These are phyloP conservation scores for Aphanomyces astaci DNA, from an alignment of 352 stramenopile genomes.

Conservation along the genomic window DNA sequence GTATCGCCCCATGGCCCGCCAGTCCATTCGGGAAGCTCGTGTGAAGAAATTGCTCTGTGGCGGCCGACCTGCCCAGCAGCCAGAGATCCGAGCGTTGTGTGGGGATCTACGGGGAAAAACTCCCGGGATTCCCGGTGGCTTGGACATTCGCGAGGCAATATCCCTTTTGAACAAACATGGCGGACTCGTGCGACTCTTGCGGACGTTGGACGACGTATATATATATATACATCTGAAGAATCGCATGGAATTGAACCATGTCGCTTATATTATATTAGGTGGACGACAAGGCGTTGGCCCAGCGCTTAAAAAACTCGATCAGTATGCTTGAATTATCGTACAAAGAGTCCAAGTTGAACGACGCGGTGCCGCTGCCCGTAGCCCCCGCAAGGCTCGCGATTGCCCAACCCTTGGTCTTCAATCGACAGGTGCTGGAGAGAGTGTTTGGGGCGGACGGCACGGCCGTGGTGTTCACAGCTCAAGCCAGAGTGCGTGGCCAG, in stretches of 20 bases:
- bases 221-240: not conserved
- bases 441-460: constrained; percentile 3
- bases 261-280: too few relatives aligned
- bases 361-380: constrained; percentile 42
- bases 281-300: constrained; percentile 39
- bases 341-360: constrained; percentile 58
- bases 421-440: not conserved
- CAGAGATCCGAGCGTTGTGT: constrained; percentile 56
- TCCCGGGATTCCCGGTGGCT: constrained; percentile 36
- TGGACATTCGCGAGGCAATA: constrained; percentile 50
- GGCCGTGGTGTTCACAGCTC: not conserved
- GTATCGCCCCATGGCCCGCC: constrained; percentile 64
- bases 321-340: constrained; percentile 71
- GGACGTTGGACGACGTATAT: constrained; percentile 48
- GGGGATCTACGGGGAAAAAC: constrained; percentile 65
- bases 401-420: not conserved
- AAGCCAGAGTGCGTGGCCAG: not conserved
- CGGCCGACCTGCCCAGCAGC: constrained; percentile 39
- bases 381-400: constrained; percentile 4
- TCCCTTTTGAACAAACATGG: constrained; percentile 56
- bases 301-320: constrained; percentile 64
- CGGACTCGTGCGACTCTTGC: constrained; percentile 45
- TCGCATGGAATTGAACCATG: not conserved
- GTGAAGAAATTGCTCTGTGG: constrained; percentile 49
- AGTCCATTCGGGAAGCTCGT: constrained; percentile 55